Evolutionary conservation across 2,329 filamentous ascomycete species (phyloP), one percentile per base, ranked within the genome.

Genomic region (Beauveria sp.): DNA sequence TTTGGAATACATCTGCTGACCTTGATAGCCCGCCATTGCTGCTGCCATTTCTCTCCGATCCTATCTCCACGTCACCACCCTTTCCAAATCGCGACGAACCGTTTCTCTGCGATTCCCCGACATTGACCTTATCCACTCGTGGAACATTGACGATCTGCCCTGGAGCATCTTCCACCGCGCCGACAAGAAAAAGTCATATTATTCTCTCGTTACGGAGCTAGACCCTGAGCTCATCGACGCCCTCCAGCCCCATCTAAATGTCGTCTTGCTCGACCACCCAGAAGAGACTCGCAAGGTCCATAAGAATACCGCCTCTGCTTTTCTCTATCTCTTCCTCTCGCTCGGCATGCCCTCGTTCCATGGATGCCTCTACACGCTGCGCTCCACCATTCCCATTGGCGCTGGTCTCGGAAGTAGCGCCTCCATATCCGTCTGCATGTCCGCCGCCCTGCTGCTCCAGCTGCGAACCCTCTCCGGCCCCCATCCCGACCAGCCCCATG

Each of bases 21-120:
- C 57, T 52, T 53, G 18, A 1, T 67, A 92, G 88, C 86, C 92
- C 67, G 93, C 95, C 62, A 93, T 99, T 74, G 95, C 95, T 58
- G 96, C 95, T 26, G 88, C 95, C 34, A 96, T 99, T 63, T 96
- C 95, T 30, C 83, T 99, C 30, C 89, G 95, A 67, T 98, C 95
- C 50, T 99, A 98, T 73, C 89, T 99, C 55, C 92, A 96, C 69
- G 93, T 98, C 71, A 96, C 93, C 18, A 90, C 93, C 16, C 85
- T 96, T 52, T 96, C 92, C 65, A 97, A 97, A 77, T 96, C 92
- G 47, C 90, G 89, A 71, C 87, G 91, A 63, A 96, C 89, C 16
- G 87, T 99, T 55, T 90, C 90, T 2, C 80, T 99, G 60, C 88
- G 88, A 69, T 98, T 99, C 73, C 88, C 92, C 63, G 95, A 99